A percentile compares a stretch with the other conserved stretches of the same genome.
phyloP scores from a whole-genome alignment of 2,329 filamentous ascomycete genomes.

The Periconia macrospinosa region DNA sequence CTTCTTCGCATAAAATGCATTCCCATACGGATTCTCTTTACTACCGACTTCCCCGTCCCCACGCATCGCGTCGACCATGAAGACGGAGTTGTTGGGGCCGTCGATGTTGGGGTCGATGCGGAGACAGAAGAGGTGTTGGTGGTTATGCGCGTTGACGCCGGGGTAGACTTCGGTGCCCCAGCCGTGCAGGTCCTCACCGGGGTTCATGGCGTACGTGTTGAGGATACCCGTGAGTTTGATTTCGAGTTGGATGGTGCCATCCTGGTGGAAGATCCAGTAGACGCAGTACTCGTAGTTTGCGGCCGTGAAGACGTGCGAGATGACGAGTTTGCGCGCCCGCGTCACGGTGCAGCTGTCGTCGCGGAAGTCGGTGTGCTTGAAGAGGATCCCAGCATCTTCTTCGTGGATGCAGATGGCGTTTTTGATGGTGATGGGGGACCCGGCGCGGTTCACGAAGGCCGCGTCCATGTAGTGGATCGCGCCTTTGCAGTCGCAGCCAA shows the following conservation, averaged over 20 bases:
- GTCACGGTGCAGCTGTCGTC: conserved; percentile 87
- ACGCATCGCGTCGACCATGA: conserved; percentile 74
- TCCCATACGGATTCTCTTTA: conserved; percentile 82
- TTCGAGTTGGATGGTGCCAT: conserved; percentile 88
- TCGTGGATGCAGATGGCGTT: conserved; percentile 96
- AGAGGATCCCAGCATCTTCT: conserved; percentile 87
- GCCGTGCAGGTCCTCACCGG: conserved; percentile 77
- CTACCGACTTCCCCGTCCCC: conserved; percentile 77
- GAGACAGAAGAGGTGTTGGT: conserved; percentile 92
- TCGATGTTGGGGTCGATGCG: conserved; percentile 87
- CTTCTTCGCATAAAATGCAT: conserved; percentile 84
- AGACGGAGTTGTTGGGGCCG: conserved; percentile 80
- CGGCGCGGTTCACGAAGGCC: conserved; percentile 76
- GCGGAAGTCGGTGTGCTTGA: conserved; percentile 93
- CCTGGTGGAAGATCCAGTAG: conserved; percentile 90
- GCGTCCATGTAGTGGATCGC: conserved; percentile 91
- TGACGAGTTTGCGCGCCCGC: conserved; percentile 78
- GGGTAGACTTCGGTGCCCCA: conserved; percentile 94
- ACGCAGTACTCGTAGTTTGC: conserved; percentile 93
- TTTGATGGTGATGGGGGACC: conserved; percentile 78
- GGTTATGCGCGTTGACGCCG: conserved; percentile 91
- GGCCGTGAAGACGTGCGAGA: conserved; percentile 92
- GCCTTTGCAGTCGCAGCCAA: conserved; percentile 86
- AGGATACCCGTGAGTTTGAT: conserved; percentile 88
- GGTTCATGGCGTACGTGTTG: conserved; percentile 84